phyloP scores from a whole-genome alignment of 2,329 filamentous ascomycete species.

The Delphinella strobiligena region DNA sequence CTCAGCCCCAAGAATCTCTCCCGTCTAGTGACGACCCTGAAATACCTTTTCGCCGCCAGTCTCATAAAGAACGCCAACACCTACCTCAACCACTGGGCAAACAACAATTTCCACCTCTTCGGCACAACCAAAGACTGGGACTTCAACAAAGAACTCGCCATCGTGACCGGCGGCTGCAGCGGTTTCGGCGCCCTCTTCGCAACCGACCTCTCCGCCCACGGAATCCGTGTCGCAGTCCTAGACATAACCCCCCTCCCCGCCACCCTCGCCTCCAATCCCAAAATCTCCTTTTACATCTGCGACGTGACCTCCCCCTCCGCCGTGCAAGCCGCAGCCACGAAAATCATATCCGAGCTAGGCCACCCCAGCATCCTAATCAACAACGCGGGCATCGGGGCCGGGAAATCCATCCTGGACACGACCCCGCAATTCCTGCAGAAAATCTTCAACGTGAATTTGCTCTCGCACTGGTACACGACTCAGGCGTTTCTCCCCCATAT shows the following conservation, averaged over 20 bases:
- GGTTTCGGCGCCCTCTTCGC: constrained; percentile 28
- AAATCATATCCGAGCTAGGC: constrained; percentile 28
- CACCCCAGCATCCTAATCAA: constrained; percentile 37
- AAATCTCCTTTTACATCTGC: constrained; percentile 29
- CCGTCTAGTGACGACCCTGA: constrained; percentile 16
- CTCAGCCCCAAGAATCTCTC: constrained; percentile 17
- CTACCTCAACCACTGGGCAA: constrained; percentile 17
- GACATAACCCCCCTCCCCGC: constrained; percentile 24
- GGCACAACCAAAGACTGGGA: constrained; percentile 23
- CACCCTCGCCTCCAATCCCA: constrained; percentile 19
- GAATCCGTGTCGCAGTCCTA: constrained; percentile 26
- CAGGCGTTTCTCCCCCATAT: constrained; percentile 42
- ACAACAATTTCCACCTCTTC: constrained; percentile 26
- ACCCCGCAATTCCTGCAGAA: constrained; percentile 31
- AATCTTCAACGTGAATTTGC: constrained; percentile 41
- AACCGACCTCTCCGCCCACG: constrained; percentile 22
- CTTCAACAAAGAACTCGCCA: constrained; percentile 24
- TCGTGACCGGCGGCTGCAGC: constrained; percentile 22
- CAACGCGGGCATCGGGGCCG: constrained; percentile 38
- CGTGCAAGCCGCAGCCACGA: constrained; percentile 28
- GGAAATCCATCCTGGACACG: constrained; percentile 35
- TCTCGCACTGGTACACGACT: constrained; percentile 39
- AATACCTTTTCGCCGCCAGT: constrained; percentile 21
- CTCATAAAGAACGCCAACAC: constrained; percentile 16
- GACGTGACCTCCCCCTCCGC: constrained; percentile 37